A percentile compares a stretch with the other conserved stretches of the same genome.
Conservation (phyloP, 2,329 filamentous ascomycete genomes). For the Arthrobotrys megalospora region DNA sequence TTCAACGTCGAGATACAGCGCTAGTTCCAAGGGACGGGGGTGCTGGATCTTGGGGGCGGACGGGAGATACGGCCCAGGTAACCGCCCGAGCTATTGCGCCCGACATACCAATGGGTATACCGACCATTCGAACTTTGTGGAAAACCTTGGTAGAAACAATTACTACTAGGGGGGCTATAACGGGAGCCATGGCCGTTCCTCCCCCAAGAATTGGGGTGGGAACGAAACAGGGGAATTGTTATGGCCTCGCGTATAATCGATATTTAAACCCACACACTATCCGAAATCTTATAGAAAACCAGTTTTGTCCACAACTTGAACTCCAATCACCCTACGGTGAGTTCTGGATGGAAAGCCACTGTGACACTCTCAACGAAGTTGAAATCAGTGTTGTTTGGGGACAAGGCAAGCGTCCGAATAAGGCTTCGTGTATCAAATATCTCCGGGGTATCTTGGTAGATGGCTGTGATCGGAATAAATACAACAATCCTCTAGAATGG, state of each 20-base stretch:
- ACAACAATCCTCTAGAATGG: constrained; percentile 43
- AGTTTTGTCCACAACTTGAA: constrained; percentile 31
- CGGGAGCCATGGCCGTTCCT: constrained; percentile 13
- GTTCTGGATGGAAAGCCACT: constrained; percentile 45
- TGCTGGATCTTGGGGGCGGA: background rate
- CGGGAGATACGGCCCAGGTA: background rate
- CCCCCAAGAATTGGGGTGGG: constrained; percentile 24
- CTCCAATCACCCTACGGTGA: constrained; percentile 15
- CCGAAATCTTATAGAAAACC: constrained; percentile 8
- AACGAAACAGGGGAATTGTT: constrained; percentile 34
- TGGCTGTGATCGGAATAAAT: constrained; percentile 34
- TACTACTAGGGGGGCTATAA: background rate
- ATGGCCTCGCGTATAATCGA: constrained; percentile 25
- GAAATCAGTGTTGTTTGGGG: constrained; percentile 41
- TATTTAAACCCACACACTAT: constrained; percentile 36
- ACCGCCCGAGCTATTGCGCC: background rate
- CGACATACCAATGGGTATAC: background rate
- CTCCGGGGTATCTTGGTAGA: constrained; percentile 23
- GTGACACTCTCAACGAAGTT: constrained; percentile 27
- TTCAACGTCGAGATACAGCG: too few relatives aligned
- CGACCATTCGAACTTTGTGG: constrained; percentile 1
- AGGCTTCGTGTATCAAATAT: constrained; percentile 20
- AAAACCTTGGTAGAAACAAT: constrained; percentile 9
- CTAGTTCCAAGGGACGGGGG: too few relatives aligned
- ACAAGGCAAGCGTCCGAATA: background rate